Evolutionary conservation across 805 yeast species (phyloP).

Genomic region (Spathaspora passalidarum): DNA sequence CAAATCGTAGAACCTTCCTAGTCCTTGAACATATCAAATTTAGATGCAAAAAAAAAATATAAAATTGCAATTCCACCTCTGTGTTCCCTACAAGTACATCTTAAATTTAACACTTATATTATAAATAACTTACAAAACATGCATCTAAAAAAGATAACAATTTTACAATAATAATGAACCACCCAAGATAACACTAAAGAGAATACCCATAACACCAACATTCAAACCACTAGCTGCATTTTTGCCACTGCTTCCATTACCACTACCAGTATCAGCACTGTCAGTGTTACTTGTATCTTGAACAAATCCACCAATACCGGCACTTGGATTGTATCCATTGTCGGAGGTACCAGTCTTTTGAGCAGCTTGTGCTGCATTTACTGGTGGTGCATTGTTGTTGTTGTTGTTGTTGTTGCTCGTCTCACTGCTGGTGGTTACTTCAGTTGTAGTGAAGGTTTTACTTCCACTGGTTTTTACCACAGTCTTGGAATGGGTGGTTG

Average conservation of each 20-base stretch:
- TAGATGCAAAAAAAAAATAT: too few species aligned
- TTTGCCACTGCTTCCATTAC: constrained; percentile 2
- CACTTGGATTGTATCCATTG: constrained; percentile 11
- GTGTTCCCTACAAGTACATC: too few species aligned
- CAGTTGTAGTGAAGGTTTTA: constrained; percentile 14
- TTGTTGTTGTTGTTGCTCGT: neutral
- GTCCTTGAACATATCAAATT: too few species aligned
- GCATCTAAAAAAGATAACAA: neutral
- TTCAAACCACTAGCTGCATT: constrained; percentile 9
- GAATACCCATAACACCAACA: constrained; percentile 15
- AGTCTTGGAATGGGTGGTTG: constrained; percentile 5
- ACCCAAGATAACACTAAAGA: constrained; percentile 20
- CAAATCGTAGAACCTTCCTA: too few species aligned
- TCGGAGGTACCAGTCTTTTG: constrained; percentile 15
- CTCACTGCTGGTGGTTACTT: constrained; percentile 11
- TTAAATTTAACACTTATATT: too few species aligned
- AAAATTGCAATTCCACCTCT: too few species aligned
- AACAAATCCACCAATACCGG: constrained; percentile 36
- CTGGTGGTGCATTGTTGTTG: constrained; percentile 7
- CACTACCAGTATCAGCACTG: constrained; percentile 11
- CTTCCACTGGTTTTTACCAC: constrained; percentile 17
- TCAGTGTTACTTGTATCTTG: constrained; percentile 24
- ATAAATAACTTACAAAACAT: neutral
- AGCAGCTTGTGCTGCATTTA: constrained; percentile 3
- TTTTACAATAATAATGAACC: constrained; percentile 12